phyloP scores from a whole-genome alignment of 208 protist species.

The Novymonas esmeraldas region DNA sequence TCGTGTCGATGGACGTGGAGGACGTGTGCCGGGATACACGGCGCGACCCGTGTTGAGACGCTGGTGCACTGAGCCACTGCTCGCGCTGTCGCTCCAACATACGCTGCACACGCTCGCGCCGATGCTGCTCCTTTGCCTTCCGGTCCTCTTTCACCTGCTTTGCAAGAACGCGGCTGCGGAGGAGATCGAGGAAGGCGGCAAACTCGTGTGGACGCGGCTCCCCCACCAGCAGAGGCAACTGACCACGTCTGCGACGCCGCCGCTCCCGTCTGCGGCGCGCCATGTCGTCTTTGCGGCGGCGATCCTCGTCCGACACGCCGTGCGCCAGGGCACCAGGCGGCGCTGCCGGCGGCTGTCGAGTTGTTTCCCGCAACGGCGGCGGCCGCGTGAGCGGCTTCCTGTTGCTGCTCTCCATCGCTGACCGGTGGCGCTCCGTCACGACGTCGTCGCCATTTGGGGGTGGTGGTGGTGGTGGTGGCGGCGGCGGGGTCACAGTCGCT shows the following conservation, averaged over 20 bases:
- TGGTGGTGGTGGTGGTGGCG: not conserved
- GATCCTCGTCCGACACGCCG: not conserved
- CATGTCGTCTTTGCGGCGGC: conserved; percentile 1
- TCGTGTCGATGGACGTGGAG: conserved; percentile 1
- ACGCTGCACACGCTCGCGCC: conserved; percentile 7
- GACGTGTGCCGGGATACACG: not conserved
- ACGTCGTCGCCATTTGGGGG: too few species aligned
- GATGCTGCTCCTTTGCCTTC: conserved; percentile 2
- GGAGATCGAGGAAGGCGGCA: conserved; percentile 29
- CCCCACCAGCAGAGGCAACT: conserved; percentile 55
- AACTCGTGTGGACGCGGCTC: conserved; percentile 47
- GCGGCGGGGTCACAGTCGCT: not conserved
- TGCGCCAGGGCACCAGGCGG: not conserved
- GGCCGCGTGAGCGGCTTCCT: not conserved
- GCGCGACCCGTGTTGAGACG: not conserved
- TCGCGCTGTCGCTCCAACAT: conserved; percentile 22
- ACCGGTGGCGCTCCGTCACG: not conserved
- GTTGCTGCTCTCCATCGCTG: not conserved
- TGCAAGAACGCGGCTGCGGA: conserved; percentile 22
- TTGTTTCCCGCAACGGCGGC: not conserved
- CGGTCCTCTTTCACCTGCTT: conserved; percentile 23
- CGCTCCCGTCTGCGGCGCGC: conserved; percentile 27
- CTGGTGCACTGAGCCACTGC: conserved; percentile 12
- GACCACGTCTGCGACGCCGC: conserved; percentile 16
- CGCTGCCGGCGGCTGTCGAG: not conserved